Conservation (phyloP, 2,329 filamentous ascomycete species). For the Trichoderma citrinoviride region DNA sequence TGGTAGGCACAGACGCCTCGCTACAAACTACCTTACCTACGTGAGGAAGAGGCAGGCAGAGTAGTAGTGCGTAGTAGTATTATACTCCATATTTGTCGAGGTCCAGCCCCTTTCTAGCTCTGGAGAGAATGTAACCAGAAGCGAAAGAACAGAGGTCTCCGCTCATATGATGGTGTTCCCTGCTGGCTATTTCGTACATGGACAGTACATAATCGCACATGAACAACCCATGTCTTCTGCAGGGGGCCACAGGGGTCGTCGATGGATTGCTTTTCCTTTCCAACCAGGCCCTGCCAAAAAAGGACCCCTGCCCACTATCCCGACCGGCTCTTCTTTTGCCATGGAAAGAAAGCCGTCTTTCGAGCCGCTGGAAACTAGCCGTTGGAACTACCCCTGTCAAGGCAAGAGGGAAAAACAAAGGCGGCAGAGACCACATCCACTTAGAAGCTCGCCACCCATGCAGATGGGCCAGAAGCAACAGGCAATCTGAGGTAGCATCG, state of each 20-base stretch:
- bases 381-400: neutral
- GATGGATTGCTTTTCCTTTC: neutral
- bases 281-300: neutral
- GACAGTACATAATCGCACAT: neutral
- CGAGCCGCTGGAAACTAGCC: neutral
- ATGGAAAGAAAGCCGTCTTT: neutral
- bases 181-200: neutral
- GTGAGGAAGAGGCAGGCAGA: neutral
- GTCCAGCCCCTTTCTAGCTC: neutral
- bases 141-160: neutral
- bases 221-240: neutral
- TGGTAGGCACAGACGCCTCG: neutral
- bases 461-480: neutral
- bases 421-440: neutral
- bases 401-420: neutral
- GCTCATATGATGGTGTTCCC: neutral
- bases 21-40: neutral
- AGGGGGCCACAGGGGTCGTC: neutral
- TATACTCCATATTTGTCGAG: neutral
- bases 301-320: neutral
- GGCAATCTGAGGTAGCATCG: neutral
- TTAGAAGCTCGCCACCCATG: neutral
- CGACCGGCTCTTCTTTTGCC: neutral
- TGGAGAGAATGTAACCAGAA: neutral
- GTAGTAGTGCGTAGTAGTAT: neutral